Percentiles rank a stretch among this genome's conserved stretches.
phyloP scores from a whole-genome alignment of 2,329 filamentous ascomycete species.

The Aaosphaeria arxii region DNA sequence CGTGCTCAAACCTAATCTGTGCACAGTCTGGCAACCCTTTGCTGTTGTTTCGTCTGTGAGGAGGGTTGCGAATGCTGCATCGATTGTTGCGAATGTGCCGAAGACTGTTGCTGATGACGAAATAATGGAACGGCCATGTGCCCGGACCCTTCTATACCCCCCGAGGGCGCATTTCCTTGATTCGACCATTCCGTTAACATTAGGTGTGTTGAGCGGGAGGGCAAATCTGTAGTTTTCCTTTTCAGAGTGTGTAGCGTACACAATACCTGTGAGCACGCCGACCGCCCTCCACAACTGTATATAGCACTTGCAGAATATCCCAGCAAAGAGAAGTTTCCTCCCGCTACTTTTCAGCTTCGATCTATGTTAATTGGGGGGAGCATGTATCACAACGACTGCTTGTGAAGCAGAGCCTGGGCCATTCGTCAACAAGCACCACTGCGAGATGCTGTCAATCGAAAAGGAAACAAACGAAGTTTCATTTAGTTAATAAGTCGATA shows the following conservation, averaged over 20 bases:
- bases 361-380: not conserved
- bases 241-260: too few relatives aligned
- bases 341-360: not conserved
- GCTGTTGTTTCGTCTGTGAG: conserved; percentile 64
- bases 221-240: too few relatives aligned
- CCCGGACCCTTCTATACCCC: too few relatives aligned
- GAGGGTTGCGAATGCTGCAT: conserved; percentile 63
- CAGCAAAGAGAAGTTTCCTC: not conserved
- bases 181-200: too few relatives aligned
- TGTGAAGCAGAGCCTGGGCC: not conserved
- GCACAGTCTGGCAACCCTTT: conserved; percentile 42
- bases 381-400: not conserved
- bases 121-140: too few relatives aligned
- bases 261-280: too few relatives aligned
- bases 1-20: conserved; percentile 1
- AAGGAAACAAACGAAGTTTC: too few relatives aligned
- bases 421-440: not conserved
- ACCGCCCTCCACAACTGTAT: too few relatives aligned
- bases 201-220: too few relatives aligned
- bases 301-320: too few relatives aligned
- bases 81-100: conserved; percentile 53
- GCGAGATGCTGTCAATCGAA: too few relatives aligned
- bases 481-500: not conserved
- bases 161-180: too few relatives aligned
- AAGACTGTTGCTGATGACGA: conserved; percentile 24